Percentiles rank a stretch among this genome's conserved stretches.
Conservation (phyloP, 2,329 filamentous ascomycete genomes). For the Talaromyces sp. region DNA sequence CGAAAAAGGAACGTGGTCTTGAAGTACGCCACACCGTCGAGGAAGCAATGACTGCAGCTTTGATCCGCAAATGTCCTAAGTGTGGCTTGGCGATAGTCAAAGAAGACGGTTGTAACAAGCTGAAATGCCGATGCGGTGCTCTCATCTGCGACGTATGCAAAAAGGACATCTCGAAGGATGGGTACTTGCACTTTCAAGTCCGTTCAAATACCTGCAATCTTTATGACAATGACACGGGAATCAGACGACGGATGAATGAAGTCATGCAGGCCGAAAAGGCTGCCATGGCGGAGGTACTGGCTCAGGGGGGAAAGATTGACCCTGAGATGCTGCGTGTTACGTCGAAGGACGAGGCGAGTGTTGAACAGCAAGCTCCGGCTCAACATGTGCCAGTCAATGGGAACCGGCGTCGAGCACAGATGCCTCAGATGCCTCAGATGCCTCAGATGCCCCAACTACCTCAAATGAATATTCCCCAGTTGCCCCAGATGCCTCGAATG, state of each 20-base stretch:
- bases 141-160: slow-evolving; percentile 62
- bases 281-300: slow-evolving; percentile 28
- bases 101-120: slow-evolving; percentile 76
- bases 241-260: slow-evolving; percentile 25
- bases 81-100: slow-evolving; percentile 77
- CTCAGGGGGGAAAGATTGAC: slow-evolving; percentile 20
- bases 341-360: neutral
- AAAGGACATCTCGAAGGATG: slow-evolving; percentile 53
- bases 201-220: slow-evolving; percentile 42
- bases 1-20: slow-evolving; percentile 57
- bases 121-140: slow-evolving; percentile 63
- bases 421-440: neutral
- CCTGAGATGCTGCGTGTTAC: slow-evolving; percentile 12
- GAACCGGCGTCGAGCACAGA: neutral
- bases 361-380: neutral
- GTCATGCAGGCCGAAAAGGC: slow-evolving; percentile 29
- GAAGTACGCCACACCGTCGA: slow-evolving; percentile 67
- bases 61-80: slow-evolving; percentile 67
- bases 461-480: neutral
- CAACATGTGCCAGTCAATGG: neutral
- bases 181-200: slow-evolving; percentile 66
- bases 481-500: neutral
- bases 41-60: slow-evolving; percentile 76
- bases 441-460: neutral
- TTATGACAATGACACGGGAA: slow-evolving; percentile 18